Evolutionary conservation across 2,329 filamentous ascomycete genomes (phyloP).

Genomic region (Apiospora hydei): DNA sequence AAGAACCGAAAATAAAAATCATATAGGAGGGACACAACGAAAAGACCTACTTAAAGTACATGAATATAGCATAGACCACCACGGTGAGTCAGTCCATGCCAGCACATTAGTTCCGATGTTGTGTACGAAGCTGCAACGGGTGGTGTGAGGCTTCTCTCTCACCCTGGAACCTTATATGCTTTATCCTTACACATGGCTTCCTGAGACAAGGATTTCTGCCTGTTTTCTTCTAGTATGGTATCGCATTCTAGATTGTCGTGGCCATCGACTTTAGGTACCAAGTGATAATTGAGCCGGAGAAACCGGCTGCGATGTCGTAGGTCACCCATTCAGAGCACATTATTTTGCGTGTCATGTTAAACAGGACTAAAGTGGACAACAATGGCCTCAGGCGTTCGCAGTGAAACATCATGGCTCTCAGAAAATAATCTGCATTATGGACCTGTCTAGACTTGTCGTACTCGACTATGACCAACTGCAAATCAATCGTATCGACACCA

Average conservation of each 20-base stretch:
- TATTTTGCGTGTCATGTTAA: too few relatives aligned
- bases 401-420: neutral
- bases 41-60: neutral
- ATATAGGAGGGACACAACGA: neutral
- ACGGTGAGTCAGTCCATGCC: conserved; percentile 20
- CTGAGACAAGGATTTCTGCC: neutral
- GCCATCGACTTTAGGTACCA: neutral
- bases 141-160: neutral
- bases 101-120: neutral
- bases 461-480: conserved; percentile 8
- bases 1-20: neutral
- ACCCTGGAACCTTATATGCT: neutral
- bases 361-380: too few relatives aligned
- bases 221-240: neutral
- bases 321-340: neutral
- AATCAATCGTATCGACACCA: neutral
- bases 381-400: neutral
- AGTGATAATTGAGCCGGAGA: neutral
- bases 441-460: neutral
- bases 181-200: neutral
- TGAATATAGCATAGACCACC: neutral
- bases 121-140: neutral
- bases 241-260: neutral
- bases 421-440: neutral
- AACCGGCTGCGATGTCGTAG: too few relatives aligned